Evolutionary conservation across 306 rosid genomes (phyloP).

Genomic region (Lupinus albus): DNA sequence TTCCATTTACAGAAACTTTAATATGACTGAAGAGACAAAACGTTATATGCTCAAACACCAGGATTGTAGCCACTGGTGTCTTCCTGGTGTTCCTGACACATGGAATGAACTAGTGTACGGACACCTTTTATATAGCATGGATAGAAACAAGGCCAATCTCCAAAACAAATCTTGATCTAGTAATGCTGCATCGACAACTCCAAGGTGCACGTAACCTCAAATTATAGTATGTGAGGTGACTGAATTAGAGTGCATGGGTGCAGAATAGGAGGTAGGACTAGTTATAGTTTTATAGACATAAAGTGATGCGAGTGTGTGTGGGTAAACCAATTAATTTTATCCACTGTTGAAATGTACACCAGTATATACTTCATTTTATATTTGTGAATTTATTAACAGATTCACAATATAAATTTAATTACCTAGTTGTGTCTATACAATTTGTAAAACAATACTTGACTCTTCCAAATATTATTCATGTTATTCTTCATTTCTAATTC

Average conservation of each 20-base stretch:
- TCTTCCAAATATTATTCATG: not conserved
- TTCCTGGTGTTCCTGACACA: constrained; percentile 92
- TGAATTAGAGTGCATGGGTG: not conserved
- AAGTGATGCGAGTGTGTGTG: not conserved
- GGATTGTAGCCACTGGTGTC: constrained; percentile 99
- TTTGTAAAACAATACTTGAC: not conserved
- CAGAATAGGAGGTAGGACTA: not conserved
- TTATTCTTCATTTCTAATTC: constrained; percentile 11
- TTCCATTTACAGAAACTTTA: constrained; percentile 66
- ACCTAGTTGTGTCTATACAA: constrained; percentile 7
- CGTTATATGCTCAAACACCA: constrained; percentile 55
- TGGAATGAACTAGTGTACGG: constrained; percentile 90
- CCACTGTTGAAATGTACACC: not conserved
- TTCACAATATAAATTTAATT: constrained; percentile 24
- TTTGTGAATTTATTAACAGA: constrained; percentile 27
- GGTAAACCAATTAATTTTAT: not conserved
- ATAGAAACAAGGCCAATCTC: constrained; percentile 14
- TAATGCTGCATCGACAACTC: not conserved
- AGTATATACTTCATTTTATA: constrained; percentile 26
- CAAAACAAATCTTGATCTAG: not conserved
- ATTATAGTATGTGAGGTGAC: not conserved
- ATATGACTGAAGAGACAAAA: constrained; percentile 51
- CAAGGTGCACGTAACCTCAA: not conserved
- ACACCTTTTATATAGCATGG: constrained; percentile 46
- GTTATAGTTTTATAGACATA: no score